phyloP scores from a whole-genome alignment of 805 yeast genomes.

The Pichia rugopelliculosa region DNA sequence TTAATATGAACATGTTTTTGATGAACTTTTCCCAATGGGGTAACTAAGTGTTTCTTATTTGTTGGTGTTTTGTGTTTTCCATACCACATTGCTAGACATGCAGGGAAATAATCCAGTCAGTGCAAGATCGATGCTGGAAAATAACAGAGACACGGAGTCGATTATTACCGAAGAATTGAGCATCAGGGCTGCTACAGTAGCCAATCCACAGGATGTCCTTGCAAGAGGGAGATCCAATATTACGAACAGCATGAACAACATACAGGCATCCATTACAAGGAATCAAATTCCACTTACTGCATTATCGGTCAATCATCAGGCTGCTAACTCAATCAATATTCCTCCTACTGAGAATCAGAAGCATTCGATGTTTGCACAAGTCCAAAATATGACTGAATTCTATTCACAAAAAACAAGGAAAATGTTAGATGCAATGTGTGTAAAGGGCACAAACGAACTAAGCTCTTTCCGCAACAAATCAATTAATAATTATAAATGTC shows the following conservation, averaged over 20 bases:
- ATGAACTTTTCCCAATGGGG: background rate
- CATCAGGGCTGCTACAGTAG: background rate
- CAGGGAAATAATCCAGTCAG: background rate
- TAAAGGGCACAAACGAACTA: background rate
- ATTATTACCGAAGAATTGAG: background rate
- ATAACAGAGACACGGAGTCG: background rate
- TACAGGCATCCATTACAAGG: background rate
- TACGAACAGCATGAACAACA: background rate
- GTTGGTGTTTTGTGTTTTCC: background rate
- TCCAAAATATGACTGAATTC: background rate
- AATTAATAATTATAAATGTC: background rate
- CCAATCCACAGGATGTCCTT: background rate
- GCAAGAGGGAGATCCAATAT: background rate
- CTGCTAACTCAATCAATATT: background rate
- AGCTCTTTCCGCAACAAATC: background rate
- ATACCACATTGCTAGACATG: background rate
- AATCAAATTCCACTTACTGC: background rate
- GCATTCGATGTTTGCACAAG: background rate
- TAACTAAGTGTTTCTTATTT: too few relatives aligned
- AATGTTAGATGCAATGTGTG: background rate
- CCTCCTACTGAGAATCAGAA: background rate
- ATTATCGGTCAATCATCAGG: background rate
- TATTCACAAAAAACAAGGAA: background rate
- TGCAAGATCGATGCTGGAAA: background rate
- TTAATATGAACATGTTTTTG: background rate